Evolutionary conservation across 2,329 filamentous ascomycete species (phyloP).

Genomic region (Daldinia sp.): DNA sequence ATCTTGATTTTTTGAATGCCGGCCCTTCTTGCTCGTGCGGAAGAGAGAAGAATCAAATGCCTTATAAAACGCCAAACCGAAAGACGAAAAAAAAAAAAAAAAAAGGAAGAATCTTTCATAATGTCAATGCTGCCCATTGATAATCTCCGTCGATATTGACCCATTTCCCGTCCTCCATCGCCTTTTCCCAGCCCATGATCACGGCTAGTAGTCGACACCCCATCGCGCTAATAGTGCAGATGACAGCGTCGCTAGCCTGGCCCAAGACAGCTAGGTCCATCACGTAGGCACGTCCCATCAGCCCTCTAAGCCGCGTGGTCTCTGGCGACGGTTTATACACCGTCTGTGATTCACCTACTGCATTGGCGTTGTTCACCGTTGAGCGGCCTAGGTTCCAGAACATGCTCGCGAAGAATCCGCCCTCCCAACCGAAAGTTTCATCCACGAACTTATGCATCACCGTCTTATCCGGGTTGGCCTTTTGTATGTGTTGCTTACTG

Average conservation of each 20-base stretch:
- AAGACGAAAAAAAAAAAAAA: not conserved
- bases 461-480: conserved; percentile 57
- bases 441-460: conserved; percentile 76
- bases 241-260: conserved; percentile 73
- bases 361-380: conserved; percentile 55
- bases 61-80: conserved; percentile 27
- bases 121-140: conserved; percentile 66
- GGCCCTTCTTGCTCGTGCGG: conserved; percentile 18
- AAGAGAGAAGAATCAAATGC: conserved; percentile 23
- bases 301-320: conserved; percentile 75
- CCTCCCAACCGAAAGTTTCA: conserved; percentile 86
- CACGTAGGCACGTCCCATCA: conserved; percentile 84
- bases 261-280: conserved; percentile 83
- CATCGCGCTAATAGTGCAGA: conserved; percentile 81
- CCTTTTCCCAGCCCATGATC: conserved; percentile 86
- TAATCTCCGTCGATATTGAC: conserved; percentile 82
- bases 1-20: conserved; percentile 31
- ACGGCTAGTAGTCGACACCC: conserved; percentile 82
- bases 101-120: conserved; percentile 18
- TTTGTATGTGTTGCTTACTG: conserved; percentile 65
- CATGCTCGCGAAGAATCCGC: conserved; percentile 84
- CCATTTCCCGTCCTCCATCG: conserved; percentile 72
- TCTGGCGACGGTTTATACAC: conserved; percentile 58
- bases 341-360: conserved; percentile 52
- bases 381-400: conserved; percentile 81